Base-by-base conservation (phyloP, 176 grass and related monocot genomes). In the Areca catechu region DNA sequence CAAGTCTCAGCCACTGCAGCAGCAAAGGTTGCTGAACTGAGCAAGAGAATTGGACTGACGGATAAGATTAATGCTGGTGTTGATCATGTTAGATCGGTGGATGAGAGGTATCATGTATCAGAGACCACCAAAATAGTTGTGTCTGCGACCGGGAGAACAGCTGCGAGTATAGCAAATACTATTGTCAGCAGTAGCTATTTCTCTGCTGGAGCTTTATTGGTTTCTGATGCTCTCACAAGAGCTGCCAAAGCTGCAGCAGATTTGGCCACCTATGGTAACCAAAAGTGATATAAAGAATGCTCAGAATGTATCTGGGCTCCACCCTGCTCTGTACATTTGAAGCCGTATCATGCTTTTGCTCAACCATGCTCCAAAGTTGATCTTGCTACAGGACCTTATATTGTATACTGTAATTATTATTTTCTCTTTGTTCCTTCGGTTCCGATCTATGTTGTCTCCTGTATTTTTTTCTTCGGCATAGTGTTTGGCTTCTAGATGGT, bases 141-240 rank as follows among this genome's bases (percentile, higher is more conserved):
- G 2, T 75, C 70, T 9, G 79, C 71, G 9, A 92, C 93, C 0
- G 66, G 87, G 50, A 84, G 78, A 82, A 89, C 87, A 3, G 84
- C 93, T 17, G 62, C 18, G n/a, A 88, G 71, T 51, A 76, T 83
- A 28, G 56, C 60, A 7, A 85, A 85, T 65, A 19, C 66, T 57
- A 80, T 98, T 23, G 79, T 98, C 17, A 92, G 37, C 63, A 98
- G 93, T 77, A 92, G 87, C 74, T 98, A 98, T 54, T 98, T 89
- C 72, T 88, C 84, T 37, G 81, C 84, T 1, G 93, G 93, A 70
- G 93, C 93, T 53, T 79, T 85, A 75, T 70, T 98, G 63, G 48
- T 92, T 7, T 92, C 93, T n/a, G 84, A 89, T 47, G 88, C 84
- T 70, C 84, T 98, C 57, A 49, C 0, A 37, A 76, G 30, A 49